Percentiles rank a stretch among this genome's conserved stretches.
Evolutionary conservation across 176 grass and related monocot species (phyloP).

Genomic region (Musa acuminata): DNA sequence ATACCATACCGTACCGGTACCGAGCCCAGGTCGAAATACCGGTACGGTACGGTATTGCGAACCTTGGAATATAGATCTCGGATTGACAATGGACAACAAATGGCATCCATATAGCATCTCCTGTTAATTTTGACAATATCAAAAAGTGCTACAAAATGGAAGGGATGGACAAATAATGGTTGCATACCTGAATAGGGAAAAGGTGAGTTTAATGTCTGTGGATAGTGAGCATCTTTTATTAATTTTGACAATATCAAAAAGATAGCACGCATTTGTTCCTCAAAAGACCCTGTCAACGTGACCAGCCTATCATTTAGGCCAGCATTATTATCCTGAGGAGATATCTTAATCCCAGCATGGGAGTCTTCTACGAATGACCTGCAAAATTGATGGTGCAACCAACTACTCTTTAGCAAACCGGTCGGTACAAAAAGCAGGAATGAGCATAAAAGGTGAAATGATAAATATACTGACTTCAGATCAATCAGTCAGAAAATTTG

Average conservation of each 20-base stretch:
- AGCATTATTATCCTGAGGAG: constrained; percentile 85
- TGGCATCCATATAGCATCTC: background rate
- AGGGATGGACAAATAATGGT: background rate
- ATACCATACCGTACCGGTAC: too few species aligned
- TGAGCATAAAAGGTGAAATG: background rate
- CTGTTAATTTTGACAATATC: background rate
- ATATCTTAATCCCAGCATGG: constrained; percentile 91
- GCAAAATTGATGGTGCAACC: constrained; percentile 8
- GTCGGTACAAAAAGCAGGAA: background rate
- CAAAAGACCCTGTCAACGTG: constrained; percentile 74
- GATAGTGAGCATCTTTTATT: constrained; percentile 84
- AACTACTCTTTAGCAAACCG: background rate
- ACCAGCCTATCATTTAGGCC: constrained; percentile 95
- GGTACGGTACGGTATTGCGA: too few species aligned
- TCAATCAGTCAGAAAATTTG: background rate
- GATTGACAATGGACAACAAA: background rate
- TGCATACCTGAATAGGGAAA: constrained; percentile 76
- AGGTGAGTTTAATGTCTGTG: constrained; percentile 76
- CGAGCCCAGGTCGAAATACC: too few species aligned
- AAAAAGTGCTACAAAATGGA: background rate
- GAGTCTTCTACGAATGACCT: constrained; percentile 93
- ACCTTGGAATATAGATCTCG: background rate
- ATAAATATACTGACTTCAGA: background rate
- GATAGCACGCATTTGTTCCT: constrained; percentile 73
- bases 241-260: constrained; percentile 80